Evolutionary conservation across 2,329 filamentous ascomycete genomes (phyloP).

Genomic region (Fusarium falciforme): DNA sequence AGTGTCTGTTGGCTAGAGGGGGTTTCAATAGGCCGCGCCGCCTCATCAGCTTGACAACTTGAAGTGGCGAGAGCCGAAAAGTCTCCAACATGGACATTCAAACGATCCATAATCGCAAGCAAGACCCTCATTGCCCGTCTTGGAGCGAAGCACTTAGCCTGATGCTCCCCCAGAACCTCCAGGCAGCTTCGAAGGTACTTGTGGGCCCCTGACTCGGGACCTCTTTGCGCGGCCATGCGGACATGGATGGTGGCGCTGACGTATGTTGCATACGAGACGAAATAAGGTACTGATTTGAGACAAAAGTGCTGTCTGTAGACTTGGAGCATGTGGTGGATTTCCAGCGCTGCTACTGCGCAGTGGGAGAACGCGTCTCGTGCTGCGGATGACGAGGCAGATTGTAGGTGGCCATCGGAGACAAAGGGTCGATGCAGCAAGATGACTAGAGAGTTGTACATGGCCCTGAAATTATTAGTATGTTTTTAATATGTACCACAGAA

Average conservation of each 20-base stretch:
- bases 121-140: constrained; percentile 27
- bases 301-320: constrained; percentile 56
- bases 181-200: constrained; percentile 55
- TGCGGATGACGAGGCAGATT: constrained; percentile 50
- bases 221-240: constrained; percentile 59
- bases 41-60: background rate
- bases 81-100: background rate
- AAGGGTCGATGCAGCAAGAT: constrained; percentile 66
- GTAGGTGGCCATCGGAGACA: constrained; percentile 59
- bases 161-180: constrained; percentile 57
- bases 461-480: background rate
- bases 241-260: constrained; percentile 63
- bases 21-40: accelerated
- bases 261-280: constrained; percentile 65
- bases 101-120: background rate
- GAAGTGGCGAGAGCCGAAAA: background rate
- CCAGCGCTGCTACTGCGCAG: constrained; percentile 57
- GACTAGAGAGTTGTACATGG: constrained; percentile 60
- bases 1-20: accelerated
- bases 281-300: constrained; percentile 58
- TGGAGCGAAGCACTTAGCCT: constrained; percentile 46
- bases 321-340: constrained; percentile 55
- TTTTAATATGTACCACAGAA: background rate
- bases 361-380: constrained; percentile 54
- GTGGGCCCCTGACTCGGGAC: constrained; percentile 52